Base-by-base conservation (phyloP, 371 early-diverging fungal genomes). In the Mortierella sp. region DNA sequence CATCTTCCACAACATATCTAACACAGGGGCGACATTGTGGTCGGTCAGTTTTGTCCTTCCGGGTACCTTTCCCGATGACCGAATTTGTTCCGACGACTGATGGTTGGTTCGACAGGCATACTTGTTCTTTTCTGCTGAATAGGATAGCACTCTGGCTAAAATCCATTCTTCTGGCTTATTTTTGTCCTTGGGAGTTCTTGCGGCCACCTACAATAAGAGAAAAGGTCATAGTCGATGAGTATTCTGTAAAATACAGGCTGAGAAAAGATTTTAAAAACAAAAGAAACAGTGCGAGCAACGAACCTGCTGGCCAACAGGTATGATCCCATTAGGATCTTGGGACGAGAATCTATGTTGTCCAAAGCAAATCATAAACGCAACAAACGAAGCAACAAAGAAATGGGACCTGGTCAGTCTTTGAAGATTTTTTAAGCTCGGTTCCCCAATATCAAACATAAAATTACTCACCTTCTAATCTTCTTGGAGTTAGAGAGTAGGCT, bases 1-100 rank as follows among this genome's bases (percentile, higher is more conserved):
- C 92, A 71, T 93, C 94, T 66, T 91, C 94, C 26, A 91, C 89
- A 60, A 86, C 82, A 59, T 90, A 92, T 75, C 90, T 90, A 73
- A 15, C 7, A 60, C 11, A 50, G 60, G 44, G 16, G 37, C 37
- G 37, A 37, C 9, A 37, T 37, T 37, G 37, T 37, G 37, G 37
- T 37, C 19, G 43, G 61, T 60, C 9, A 56, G 46, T 25, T 55
- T 25, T 37, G 37, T 37, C 37, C 37, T 37, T 37, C 37, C 37
- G 37, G 37, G 9, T 37, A 37, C 37, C 37, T 37, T 37, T 37
- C 37, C 37, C 37, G 37, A 37, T 37, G 37, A 37, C 37, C 37
- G 37, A 37, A 37, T 37, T 37, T 37, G 37, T 37, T 37, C 37
- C 37, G 37, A 37, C 37, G 37, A 5, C 37, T 37, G 37, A 37